These are phyloP conservation scores for Prinsepia uniflora DNA, from an alignment of 306 rosid species.

Conservation along the genomic window DNA sequence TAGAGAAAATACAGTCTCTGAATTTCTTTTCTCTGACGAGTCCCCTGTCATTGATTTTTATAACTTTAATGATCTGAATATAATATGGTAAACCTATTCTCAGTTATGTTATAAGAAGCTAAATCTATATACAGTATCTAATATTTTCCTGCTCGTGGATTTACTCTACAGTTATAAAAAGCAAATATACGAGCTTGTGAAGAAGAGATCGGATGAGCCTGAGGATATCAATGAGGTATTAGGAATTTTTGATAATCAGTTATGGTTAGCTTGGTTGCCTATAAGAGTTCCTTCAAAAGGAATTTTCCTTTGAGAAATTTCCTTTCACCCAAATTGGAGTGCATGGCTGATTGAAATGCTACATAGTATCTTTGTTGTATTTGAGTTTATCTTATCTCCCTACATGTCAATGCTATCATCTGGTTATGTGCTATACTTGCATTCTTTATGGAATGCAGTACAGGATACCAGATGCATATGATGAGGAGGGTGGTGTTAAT, in stretches of 20 bases:
- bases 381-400: background rate
- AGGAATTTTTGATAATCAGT: conserved; percentile 13
- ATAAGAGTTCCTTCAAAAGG: background rate
- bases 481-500: conserved; percentile 70
- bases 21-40: background rate
- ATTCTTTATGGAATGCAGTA: conserved; percentile 55
- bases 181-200: conserved; percentile 69
- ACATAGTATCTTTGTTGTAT: conserved; percentile 1
- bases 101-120: background rate
- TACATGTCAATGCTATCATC: conserved; percentile 10
- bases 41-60: background rate
- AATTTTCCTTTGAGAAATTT: background rate
- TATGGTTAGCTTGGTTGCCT: background rate
- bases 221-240: conserved; percentile 69
- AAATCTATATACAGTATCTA: background rate
- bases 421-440: conserved; percentile 21
- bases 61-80: background rate
- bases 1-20: conserved; percentile 15
- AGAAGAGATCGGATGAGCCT: conserved; percentile 68
- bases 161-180: conserved; percentile 61
- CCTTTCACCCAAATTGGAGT: background rate
- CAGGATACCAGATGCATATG: conserved; percentile 94
- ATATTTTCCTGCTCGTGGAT: background rate
- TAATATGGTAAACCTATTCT: background rate
- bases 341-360: background rate